Base-by-base conservation (phyloP, 1,284 basidiomycete species). In the Gastroboletus turbinatus region DNA sequence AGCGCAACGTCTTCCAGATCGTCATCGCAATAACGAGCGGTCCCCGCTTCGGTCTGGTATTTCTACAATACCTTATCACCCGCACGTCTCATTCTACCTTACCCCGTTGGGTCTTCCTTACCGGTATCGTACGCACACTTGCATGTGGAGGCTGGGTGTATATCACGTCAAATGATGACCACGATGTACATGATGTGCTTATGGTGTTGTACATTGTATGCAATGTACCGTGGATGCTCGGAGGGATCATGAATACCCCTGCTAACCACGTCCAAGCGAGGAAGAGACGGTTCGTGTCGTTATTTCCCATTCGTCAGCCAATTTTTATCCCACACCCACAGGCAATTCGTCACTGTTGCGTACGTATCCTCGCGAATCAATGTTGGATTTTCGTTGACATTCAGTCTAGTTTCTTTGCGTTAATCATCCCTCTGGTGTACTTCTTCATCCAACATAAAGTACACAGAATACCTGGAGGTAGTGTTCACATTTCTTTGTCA, bases 121-220 rank as follows among this genome's bases (percentile, higher is more conserved):
- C 80, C 30, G 94, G 94, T 0, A 61, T 94, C 16, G 68, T 91
- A 27, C 79, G 94, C 58, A 96, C 94, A 0, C 71, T 97, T 23
- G 82, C 85, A 6, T 97, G 94, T 63, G 93, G 90, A 27, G 94
- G 94, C 27, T 98, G 94, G 94, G 92, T 96, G 45, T 97, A 88
- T 67, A 86, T 97, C 65, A 96, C 95, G 0, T 90, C 88, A 5
- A 83, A 73, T 36, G 92, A 94, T 65, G 82, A 90, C 69, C 89
- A 90, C 63, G 87, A 91, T 66, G 78, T 82, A 17, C 94, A 98
- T 73, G 94, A 97, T 72, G 76, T 95, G 23, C 85, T 88, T 68
- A 97, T 98, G 94, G 88, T 95, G 59, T 69, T 81, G 52, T 95
- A 92, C 67, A 88, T 94, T 58, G 77, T 91, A 3, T 82, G 84